Evolutionary conservation across 345 rosid genomes (phyloP), one percentile per base, ranked within the genome.

Genomic region (Kernera saxatilis): DNA sequence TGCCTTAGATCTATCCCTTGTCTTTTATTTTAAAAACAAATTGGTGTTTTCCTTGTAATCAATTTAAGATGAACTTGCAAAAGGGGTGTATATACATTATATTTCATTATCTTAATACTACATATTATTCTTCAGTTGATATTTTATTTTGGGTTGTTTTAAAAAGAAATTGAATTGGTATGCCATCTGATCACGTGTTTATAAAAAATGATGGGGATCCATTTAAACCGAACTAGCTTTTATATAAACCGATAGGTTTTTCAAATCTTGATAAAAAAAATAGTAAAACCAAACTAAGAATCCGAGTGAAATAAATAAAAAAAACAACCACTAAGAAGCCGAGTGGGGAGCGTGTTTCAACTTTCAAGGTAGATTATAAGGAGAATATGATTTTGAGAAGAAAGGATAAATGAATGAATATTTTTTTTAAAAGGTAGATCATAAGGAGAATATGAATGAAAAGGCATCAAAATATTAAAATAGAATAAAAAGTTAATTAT

Each of bases 1-100:
- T 68, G 74, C 64, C 46, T 60, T 40, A 51, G 43, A 68, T 68
- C 35, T 75, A 12, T 35, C 6, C 14, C 30, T 60, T 68, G 40
- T 68, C 35, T 36, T 52, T 67, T 39, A 21, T 21, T 55, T 55
- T 60, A 1, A 9, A 62, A 50, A 13, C 15, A 56, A 27, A 37
- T 5, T 17, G 27, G 15, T 13, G 58, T 45, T 36, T 49, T 33
- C 32, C 46, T 43, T 72, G 32, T 62, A 33, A 37, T 41, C 17
- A 41, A 15, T 33, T 29, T 61, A 14, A 30, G 8, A 49, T 37
- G 30, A 39, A 49, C 23, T 26, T 36, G 48, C 32, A n/a, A 70
- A 36, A 57, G 57, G 49, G 37, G 23, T 35, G 2, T 15, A 21
- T 35, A 4, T 32, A n/a, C 15, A 12, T 39, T 26, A 30, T 52